Base-by-base conservation (phyloP, 768 basidiomycete genomes). In the Phanerochaete sordida region DNA sequence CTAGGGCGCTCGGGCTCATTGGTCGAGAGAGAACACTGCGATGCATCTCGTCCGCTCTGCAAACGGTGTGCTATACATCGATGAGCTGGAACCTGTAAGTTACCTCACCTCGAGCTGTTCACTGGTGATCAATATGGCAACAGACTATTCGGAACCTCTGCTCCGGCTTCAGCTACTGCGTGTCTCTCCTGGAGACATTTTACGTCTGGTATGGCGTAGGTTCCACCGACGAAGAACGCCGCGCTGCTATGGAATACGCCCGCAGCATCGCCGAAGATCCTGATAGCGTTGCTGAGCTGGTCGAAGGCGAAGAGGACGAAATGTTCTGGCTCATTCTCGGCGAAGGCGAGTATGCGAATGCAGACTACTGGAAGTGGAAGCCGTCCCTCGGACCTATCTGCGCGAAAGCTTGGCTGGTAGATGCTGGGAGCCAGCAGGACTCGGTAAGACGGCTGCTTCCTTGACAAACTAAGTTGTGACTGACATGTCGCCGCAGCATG, bases 311-410 rank as follows among this genome's bases (percentile, higher is more conserved):
- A 43, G 76, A 78, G 16, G 87, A 91, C 56, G 88, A 91, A 60
- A 85, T 92, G 82, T 92, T 94, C 68, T 92, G 92, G 89, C 86
- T 90, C 84, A 81, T 90, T 37, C 77, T 93, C 2, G 91, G 91
- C n/a, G 83, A 90, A 24, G 79, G 84, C 1, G 81, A 81, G 1
- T 92, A 86, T 68, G 90, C 90, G 2, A 85, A 81, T 45, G 92
- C 92, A 1, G 84, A 93, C 64, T 88, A 93, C 70, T 94, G 92
- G 92, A 81, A 71, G 67, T 94, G 90, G 88, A 81, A 87, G 65
- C 72, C 69, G 65, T 19, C 70, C 75, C n/a, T 57, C 68, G 44
- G 67, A 69, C 7, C 44, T 19, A 66, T 71, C 7, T 78, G 81
- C 49, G 83, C 89, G 39, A 76, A 77, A 24, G 73, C 87, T 21